phyloP scores from a whole-genome alignment of 352 stramenopile species.

The Globisporangium middletonii region DNA sequence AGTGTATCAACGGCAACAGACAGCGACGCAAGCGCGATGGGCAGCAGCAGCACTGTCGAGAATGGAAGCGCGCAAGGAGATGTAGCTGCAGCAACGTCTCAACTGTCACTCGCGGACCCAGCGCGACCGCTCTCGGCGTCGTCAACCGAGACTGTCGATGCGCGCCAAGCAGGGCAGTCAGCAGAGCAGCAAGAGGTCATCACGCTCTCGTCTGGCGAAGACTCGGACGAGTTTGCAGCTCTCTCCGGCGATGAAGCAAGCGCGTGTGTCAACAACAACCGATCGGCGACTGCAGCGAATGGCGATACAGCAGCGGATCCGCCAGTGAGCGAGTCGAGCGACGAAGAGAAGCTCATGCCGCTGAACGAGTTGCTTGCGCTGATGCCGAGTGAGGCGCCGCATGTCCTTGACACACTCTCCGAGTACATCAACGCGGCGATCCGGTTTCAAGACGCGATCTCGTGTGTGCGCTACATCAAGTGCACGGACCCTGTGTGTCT shows the following conservation, averaged over 20 bases:
- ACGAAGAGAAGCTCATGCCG: conserved; percentile 2
- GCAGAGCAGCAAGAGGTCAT: conserved; percentile 1
- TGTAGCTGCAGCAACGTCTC: not conserved
- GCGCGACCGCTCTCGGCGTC: too few species aligned
- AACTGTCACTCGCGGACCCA: not conserved
- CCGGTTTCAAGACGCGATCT: conserved; percentile 21
- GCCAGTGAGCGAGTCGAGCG: too few species aligned
- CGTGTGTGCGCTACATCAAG: conserved; percentile 21
- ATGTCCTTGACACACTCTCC: conserved; percentile 24
- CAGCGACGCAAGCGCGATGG: not conserved
- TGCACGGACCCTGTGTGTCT: conserved; percentile 20
- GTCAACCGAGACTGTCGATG: too few species aligned
- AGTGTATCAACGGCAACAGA: not conserved
- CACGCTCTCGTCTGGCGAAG: not conserved
- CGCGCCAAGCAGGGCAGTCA: not conserved
- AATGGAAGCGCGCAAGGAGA: not conserved
- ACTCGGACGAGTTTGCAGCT: not conserved
- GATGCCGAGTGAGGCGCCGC: conserved; percentile 16
- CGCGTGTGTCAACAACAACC: not conserved
- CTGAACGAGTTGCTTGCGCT: conserved; percentile 23
- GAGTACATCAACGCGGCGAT: conserved; percentile 29
- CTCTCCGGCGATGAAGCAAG: too few species aligned
- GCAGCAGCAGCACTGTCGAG: not conserved
- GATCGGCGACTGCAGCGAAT: not conserved
- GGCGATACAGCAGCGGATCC: not conserved